Percentiles rank a stretch among this genome's conserved stretches.
Conservation (phyloP, 1,284 basidiomycete species). For the Hymenochaete sp. region DNA sequence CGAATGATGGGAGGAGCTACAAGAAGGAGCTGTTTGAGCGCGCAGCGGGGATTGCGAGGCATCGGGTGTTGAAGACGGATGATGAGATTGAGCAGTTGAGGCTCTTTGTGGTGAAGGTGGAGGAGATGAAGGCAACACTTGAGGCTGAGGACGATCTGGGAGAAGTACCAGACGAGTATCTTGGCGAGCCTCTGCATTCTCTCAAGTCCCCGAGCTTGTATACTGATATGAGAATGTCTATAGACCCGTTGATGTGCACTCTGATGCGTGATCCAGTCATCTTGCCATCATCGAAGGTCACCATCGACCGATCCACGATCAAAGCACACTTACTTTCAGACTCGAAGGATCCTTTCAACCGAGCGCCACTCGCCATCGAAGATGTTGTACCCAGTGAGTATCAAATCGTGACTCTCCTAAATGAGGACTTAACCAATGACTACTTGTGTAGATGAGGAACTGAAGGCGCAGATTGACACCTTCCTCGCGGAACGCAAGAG, state of each 20-base stretch:
- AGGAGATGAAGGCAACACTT: conserved; percentile 68
- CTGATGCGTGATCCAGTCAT: conserved; percentile 96
- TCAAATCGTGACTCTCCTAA: not conserved
- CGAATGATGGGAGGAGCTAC: conserved; percentile 90
- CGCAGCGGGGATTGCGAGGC: conserved; percentile 65
- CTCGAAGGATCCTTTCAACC: conserved; percentile 86
- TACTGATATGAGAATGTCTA: conserved; percentile 15
- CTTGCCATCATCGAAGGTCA: conserved; percentile 74
- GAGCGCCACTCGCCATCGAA: conserved; percentile 68
- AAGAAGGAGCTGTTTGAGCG: conserved; percentile 76
- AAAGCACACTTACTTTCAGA: conserved; percentile 93
- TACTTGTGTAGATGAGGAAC: conserved; percentile 38
- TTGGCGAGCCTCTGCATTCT: conserved; percentile 65
- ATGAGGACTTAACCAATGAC: not conserved
- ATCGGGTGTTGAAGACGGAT: conserved; percentile 67
- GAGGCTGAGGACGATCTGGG: conserved; percentile 90
- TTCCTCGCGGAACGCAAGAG: conserved; percentile 45
- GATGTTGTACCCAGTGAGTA: conserved; percentile 69
- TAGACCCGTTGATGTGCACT: conserved; percentile 89
- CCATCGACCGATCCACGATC: conserved; percentile 89
- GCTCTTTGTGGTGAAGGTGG: conserved; percentile 75
- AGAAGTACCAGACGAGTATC: conserved; percentile 92
- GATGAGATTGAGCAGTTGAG: conserved; percentile 71
- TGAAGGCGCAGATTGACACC: conserved; percentile 55
- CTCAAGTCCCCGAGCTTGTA: conserved; percentile 7